Percentiles rank a stretch among this genome's conserved stretches.
These are phyloP conservation scores for Fraxinus sp. DNA, from an alignment of 305 asterid species.

Conservation along the genomic window DNA sequence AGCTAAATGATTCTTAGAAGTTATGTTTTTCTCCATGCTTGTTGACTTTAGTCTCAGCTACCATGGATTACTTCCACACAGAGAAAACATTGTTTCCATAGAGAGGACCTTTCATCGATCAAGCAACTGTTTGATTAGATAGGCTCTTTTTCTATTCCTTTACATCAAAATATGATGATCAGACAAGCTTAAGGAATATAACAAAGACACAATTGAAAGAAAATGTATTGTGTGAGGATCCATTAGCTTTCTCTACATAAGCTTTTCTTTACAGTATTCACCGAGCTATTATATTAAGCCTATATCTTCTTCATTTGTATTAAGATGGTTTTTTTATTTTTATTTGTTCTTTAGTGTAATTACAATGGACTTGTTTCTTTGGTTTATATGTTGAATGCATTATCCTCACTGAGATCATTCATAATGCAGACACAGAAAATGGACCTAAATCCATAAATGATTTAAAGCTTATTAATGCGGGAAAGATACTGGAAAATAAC, in stretches of 20 bases:
- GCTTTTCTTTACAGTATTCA: neutral
- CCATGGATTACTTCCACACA: neutral
- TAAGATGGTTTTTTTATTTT: neutral
- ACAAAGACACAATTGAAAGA: neutral
- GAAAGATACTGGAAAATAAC: slow-evolving; percentile 86
- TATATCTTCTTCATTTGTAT: neutral
- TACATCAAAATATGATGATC: neutral
- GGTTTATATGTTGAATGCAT: neutral
- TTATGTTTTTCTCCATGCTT: neutral
- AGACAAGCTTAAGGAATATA: neutral
- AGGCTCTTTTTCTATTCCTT: neutral
- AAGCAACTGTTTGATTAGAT: neutral
- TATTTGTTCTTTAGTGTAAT: neutral
- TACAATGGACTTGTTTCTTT: neutral
- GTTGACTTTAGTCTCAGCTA: neutral
- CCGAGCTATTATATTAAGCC: neutral
- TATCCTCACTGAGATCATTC: slow-evolving; percentile 24
- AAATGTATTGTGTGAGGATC: neutral
- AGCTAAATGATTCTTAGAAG: slow-evolving; percentile 1
- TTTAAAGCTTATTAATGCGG: slow-evolving; percentile 83
- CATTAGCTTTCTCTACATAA: neutral
- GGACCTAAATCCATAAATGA: slow-evolving; percentile 76
- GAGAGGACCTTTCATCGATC: neutral
- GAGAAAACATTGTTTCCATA: neutral
- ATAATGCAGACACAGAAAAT: slow-evolving; percentile 62